Conservation (phyloP, 1,139 yeast species). For the Yamadazyma epiphylla region DNA sequence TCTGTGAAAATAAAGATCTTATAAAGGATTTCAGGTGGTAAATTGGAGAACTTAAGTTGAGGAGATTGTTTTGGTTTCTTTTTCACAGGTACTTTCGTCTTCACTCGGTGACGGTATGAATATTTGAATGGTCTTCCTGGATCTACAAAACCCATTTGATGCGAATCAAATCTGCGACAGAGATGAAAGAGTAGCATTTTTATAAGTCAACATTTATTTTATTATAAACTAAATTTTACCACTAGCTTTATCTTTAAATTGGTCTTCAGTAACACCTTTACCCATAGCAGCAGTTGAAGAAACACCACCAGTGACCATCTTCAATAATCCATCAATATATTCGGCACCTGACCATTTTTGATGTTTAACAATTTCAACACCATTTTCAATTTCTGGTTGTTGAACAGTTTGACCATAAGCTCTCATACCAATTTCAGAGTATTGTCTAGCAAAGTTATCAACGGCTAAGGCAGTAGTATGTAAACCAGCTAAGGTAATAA, state of each 20-base stretch:
- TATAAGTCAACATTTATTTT: constrained; percentile 1
- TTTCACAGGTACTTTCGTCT: constrained; percentile 1
- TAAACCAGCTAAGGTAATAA: constrained; percentile 94
- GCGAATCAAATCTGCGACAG: no score
- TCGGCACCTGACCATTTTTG: constrained; percentile 99
- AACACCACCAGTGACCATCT: constrained; percentile 92
- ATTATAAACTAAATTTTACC: constrained; percentile 12
- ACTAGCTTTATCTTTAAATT: constrained; percentile 55
- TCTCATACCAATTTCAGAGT: constrained; percentile 84
- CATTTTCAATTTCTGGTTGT: constrained; percentile 81
- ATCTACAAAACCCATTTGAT: constrained; percentile 27
- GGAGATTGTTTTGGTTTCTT: neutral
- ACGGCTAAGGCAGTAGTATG: constrained; percentile 95
- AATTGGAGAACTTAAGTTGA: constrained; percentile 5
- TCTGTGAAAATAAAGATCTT: constrained; percentile 29
- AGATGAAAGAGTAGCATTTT: constrained; percentile 1
- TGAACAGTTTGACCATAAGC: constrained; percentile 90
- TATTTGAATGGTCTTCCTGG: constrained; percentile 19
- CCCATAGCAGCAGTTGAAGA: constrained; percentile 98
- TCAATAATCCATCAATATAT: constrained; percentile 87
- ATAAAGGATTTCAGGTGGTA: constrained; percentile 32
- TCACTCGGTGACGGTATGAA: constrained; percentile 4
- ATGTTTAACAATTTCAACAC: constrained; percentile 95
- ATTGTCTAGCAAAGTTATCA: constrained; percentile 78
- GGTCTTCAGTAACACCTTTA: constrained; percentile 96